Percentiles rank a stretch among this genome's conserved stretches.
Conservation (phyloP, 192 early-diverging fungal species). For the Phycomyces nitens region DNA sequence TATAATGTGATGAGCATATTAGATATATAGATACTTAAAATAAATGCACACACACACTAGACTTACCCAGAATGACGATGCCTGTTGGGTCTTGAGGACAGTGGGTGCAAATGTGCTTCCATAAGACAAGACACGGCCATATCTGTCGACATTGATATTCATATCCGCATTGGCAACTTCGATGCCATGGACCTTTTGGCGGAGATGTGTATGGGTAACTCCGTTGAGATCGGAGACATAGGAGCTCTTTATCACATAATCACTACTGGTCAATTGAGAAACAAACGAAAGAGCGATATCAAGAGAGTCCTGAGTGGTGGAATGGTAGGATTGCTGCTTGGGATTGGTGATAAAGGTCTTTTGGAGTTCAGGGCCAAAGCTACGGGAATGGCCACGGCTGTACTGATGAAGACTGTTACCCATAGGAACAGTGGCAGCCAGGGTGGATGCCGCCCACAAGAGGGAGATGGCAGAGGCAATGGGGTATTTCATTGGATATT, state of each 20-base stretch:
- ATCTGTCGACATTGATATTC: conserved; percentile 71
- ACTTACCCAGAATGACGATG: conserved; percentile 9
- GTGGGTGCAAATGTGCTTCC: conserved; percentile 60
- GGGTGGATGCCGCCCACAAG: background rate
- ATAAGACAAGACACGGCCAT: conserved; percentile 68
- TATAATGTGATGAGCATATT: too few relatives aligned
- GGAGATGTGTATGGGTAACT: conserved; percentile 82
- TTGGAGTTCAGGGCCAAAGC: conserved; percentile 17
- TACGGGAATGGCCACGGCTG: conserved; percentile 10
- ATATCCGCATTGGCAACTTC: conserved; percentile 81
- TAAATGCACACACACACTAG: too few relatives aligned
- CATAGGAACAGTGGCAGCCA: conserved; percentile 2
- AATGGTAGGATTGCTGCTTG: background rate
- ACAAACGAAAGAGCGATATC: conserved; percentile 50
- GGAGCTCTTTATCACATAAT: conserved; percentile 60
- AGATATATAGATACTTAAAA: too few relatives aligned
- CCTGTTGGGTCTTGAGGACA: background rate
- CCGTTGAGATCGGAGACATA: conserved; percentile 70
- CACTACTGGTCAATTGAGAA: conserved; percentile 34
- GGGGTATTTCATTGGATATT: background rate
- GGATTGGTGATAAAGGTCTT: background rate
- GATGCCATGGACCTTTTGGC: conserved; percentile 67
- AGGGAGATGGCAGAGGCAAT: conserved; percentile 7
- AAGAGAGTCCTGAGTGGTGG: conserved; percentile 20
- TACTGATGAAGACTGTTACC: conserved; percentile 2